Conservation (phyloP, 352 stramenopile genomes). For the Blastocystis sp. region DNA sequence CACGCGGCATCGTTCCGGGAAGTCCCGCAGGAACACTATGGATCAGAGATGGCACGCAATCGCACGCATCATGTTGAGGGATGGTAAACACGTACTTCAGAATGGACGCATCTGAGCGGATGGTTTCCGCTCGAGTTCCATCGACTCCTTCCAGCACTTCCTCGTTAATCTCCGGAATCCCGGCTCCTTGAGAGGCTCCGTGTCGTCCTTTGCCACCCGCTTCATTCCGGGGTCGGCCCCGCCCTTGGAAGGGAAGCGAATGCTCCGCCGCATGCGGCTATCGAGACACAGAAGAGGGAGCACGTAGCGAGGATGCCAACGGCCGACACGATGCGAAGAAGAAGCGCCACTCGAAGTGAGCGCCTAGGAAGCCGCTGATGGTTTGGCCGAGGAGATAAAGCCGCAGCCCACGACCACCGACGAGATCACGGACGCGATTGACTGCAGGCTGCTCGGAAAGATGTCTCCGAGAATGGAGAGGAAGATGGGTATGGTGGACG, state of each 20-base stretch:
- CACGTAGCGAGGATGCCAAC: constrained; percentile 16
- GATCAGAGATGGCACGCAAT: not conserved
- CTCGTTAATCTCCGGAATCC: constrained; percentile 9
- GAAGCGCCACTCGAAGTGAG: constrained; percentile 16
- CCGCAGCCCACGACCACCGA: constrained; percentile 44
- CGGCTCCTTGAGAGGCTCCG: not conserved
- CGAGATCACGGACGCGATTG: constrained; percentile 27
- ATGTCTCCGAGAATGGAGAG: constrained; percentile 58
- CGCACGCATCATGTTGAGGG: constrained; percentile 15
- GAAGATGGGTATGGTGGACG: constrained; percentile 37
- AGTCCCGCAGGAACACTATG: constrained; percentile 36
- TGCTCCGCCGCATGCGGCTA: not conserved
- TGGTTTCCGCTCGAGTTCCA: constrained; percentile 26
- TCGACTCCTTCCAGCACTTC: not conserved
- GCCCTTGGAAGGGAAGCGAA: constrained; percentile 34
- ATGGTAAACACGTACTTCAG: constrained; percentile 24
- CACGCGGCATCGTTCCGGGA: constrained; percentile 56
- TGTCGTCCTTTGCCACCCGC: not conserved
- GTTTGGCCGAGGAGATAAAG: constrained; percentile 36
- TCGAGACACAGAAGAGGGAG: not conserved
- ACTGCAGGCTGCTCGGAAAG: constrained; percentile 10
- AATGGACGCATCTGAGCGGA: not conserved
- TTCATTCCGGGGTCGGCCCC: constrained; percentile 23
- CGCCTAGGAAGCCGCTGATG: constrained; percentile 29
- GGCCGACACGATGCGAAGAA: constrained; percentile 16